Conservation (phyloP, 1,139 yeast species). For the Sugiyamaella paludigena region DNA sequence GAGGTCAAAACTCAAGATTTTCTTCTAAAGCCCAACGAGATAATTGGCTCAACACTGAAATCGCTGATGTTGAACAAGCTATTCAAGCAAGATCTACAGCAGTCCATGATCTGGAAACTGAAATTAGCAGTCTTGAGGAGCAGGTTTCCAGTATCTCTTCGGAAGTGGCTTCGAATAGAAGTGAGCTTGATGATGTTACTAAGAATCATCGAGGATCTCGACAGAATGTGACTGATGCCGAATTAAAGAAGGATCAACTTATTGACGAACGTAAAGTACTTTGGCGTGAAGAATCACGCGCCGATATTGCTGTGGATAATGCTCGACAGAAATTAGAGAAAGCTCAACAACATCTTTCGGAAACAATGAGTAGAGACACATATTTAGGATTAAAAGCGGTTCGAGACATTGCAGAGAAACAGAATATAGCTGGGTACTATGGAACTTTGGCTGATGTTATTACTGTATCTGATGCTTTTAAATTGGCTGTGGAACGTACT, state of each 20-base stretch:
- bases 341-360: constrained; percentile 60
- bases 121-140: constrained; percentile 28
- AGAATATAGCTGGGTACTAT: constrained; percentile 55
- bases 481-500: constrained; percentile 80
- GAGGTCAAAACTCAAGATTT: constrained; percentile 67
- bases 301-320: constrained; percentile 55
- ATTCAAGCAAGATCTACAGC: constrained; percentile 33
- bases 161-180: constrained; percentile 28
- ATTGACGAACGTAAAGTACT: constrained; percentile 50
- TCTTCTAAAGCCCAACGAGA: constrained; percentile 58
- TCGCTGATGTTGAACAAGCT: constrained; percentile 41
- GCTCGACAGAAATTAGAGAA: constrained; percentile 42
- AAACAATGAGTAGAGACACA: constrained; percentile 55
- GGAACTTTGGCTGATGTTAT: constrained; percentile 88
- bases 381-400: constrained; percentile 71
- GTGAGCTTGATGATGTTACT: constrained; percentile 36
- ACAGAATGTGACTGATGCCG: constrained; percentile 20
- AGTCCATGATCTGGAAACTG: constrained; percentile 19
- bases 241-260: constrained; percentile 35
- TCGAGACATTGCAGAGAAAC: constrained; percentile 52
- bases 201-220: constrained; percentile 31
- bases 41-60: constrained; percentile 58
- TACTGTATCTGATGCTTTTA: constrained; percentile 75
- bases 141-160: constrained; percentile 19
- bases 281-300: constrained; percentile 79